These are phyloP conservation scores for Pseudozyma tsukubaensis DNA, from an alignment of 1,284 basidiomycete species.

Conservation along the genomic window DNA sequence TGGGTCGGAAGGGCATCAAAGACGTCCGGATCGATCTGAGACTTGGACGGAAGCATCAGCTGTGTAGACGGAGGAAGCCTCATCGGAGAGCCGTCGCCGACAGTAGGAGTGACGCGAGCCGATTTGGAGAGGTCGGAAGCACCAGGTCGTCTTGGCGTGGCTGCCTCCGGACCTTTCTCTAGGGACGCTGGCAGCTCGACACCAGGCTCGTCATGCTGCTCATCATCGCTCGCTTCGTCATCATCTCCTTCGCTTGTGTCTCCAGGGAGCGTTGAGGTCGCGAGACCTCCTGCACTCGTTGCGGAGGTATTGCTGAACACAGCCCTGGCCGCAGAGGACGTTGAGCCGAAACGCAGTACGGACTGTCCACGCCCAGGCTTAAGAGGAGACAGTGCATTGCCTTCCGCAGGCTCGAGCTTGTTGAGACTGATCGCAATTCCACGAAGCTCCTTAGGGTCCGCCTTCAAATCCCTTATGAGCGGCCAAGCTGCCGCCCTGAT, in stretches of 20 bases:
- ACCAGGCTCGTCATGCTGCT: slow-evolving; percentile 33
- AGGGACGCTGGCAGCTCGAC: slow-evolving; percentile 22
- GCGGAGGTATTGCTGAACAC: too few relatives aligned
- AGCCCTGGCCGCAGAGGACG: neutral
- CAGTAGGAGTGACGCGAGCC: neutral
- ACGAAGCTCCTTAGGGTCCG: slow-evolving; percentile 87
- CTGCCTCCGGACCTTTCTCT: slow-evolving; percentile 36
- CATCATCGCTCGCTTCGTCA: slow-evolving; percentile 15
- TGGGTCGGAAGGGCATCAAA: slow-evolving; percentile 47
- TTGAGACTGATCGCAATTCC: slow-evolving; percentile 93
- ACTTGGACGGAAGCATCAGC: slow-evolving; percentile 56
- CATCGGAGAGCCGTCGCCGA: neutral
- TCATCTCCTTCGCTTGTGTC: neutral
- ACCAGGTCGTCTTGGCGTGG: slow-evolving; percentile 23
- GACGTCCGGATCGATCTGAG: slow-evolving; percentile 57
- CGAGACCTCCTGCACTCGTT: too few relatives aligned
- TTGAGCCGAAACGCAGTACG: slow-evolving; percentile 24
- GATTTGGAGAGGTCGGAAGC: neutral
- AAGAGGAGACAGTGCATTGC: slow-evolving; percentile 32
- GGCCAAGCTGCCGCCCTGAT: slow-evolving; percentile 84
- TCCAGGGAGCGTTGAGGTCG: too few relatives aligned
- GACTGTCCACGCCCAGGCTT: slow-evolving; percentile 38
- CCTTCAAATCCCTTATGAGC: slow-evolving; percentile 78
- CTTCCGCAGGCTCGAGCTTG: slow-evolving; percentile 75
- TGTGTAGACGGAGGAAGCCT: slow-evolving; percentile 36